These are phyloP conservation scores for Rhodotorula sp. DNA, from an alignment of 1,284 basidiomycete genomes.

Conservation along the genomic window DNA sequence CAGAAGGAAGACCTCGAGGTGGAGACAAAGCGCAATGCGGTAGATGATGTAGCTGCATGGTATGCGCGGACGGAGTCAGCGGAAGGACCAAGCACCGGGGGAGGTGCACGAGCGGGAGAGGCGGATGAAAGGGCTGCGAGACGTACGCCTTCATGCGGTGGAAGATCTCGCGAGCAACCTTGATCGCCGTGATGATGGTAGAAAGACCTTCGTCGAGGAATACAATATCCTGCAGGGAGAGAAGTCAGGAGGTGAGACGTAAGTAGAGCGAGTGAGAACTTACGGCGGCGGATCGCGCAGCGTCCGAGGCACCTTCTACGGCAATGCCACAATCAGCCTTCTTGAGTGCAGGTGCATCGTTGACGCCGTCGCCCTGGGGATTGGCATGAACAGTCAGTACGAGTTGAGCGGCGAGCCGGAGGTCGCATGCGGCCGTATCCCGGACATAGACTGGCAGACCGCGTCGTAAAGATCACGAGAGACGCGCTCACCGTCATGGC, in stretches of 20 bases:
- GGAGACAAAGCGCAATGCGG: conserved; percentile 59
- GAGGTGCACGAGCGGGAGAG: background rate
- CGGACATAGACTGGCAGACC: too few species aligned
- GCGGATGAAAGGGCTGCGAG: conserved; percentile 38
- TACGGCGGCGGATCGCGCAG: conserved; percentile 55
- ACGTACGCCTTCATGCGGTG: conserved; percentile 61
- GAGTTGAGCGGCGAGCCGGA: too few species aligned
- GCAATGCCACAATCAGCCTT: conserved; percentile 57
- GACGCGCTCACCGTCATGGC: conserved; percentile 54
- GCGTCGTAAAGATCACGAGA: too few species aligned
- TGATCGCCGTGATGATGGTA: conserved; percentile 59
- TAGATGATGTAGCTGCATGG: conserved; percentile 43
- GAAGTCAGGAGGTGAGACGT: background rate
- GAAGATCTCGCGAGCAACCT: conserved; percentile 62
- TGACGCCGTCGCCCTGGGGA: conserved; percentile 49
- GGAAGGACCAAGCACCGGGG: background rate
- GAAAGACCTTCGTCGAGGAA: conserved; percentile 55
- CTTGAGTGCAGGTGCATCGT: conserved; percentile 57
- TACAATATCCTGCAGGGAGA: conserved; percentile 52
- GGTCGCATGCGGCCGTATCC: too few species aligned
- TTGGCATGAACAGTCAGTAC: too few species aligned
- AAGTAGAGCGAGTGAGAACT: background rate
- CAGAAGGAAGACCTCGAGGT: conserved; percentile 60
- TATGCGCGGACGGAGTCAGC: too few species aligned
- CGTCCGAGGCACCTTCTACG: conserved; percentile 58